These are phyloP conservation scores for Phytophthora pinifolia DNA, from an alignment of 352 stramenopile genomes.

Conservation along the genomic window DNA sequence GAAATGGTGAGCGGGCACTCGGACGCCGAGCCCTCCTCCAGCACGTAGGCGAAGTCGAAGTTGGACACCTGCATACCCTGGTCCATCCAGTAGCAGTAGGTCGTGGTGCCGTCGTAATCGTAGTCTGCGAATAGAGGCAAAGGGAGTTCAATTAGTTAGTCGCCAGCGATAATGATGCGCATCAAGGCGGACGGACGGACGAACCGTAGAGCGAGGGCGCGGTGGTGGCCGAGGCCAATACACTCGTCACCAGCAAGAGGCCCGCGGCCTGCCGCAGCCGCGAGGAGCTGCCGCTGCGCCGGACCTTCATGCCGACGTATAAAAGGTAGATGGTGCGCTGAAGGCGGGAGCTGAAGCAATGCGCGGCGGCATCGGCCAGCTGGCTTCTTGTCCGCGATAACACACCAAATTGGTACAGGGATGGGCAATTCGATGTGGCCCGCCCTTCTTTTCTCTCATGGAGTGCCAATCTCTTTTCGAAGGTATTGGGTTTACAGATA, in stretches of 20 bases:
- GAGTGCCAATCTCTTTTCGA: no score
- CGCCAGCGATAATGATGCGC: slow-evolving; percentile 5
- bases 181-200: slow-evolving; percentile 8
- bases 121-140: slow-evolving; percentile 44
- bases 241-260: slow-evolving; percentile 25
- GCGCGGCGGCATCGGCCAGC: slow-evolving; percentile 10
- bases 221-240: slow-evolving; percentile 24
- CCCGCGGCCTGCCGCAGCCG: slow-evolving; percentile 19
- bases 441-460: no score
- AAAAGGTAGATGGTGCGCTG: slow-evolving; percentile 7
- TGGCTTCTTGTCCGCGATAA: slow-evolving; percentile 27
- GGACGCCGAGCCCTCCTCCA: slow-evolving; percentile 37
- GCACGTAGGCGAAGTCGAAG: slow-evolving; percentile 70
- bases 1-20: slow-evolving; percentile 66
- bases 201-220: slow-evolving; percentile 59
- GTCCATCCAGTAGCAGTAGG: slow-evolving; percentile 83
- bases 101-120: slow-evolving; percentile 68
- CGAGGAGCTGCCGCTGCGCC: slow-evolving; percentile 18
- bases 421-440: not conserved
- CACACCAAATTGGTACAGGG: slow-evolving; percentile 3
- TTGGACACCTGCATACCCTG: slow-evolving; percentile 71
- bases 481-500: no score
- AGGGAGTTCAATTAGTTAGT: not conserved
- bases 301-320: slow-evolving; percentile 31
- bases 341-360: slow-evolving; percentile 22